Percentiles rank a stretch among this genome's conserved stretches.
These are phyloP conservation scores for Aspergillus olivimuriae DNA, from an alignment of 495 filamentous ascomycete species.

Conservation along the genomic window DNA sequence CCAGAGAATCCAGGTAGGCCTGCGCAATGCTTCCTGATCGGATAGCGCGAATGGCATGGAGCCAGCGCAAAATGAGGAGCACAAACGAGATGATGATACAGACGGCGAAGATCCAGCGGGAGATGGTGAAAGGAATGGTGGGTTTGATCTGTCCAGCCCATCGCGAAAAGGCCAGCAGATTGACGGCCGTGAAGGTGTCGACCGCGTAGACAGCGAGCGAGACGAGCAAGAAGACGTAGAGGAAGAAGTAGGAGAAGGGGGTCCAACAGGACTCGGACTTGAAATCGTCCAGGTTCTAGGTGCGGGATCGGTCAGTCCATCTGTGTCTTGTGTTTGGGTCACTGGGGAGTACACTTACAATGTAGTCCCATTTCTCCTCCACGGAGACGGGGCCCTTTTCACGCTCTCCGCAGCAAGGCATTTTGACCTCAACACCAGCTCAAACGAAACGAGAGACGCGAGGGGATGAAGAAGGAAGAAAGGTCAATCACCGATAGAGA, in stretches of 20 bases:
- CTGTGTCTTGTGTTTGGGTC: too few species aligned
- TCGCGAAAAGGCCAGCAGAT: slow-evolving; percentile 72
- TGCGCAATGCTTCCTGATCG: slow-evolving; percentile 79
- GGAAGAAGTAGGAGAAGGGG: slow-evolving; percentile 73
- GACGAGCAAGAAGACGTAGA: slow-evolving; percentile 72
- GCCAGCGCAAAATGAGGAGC: slow-evolving; percentile 68
- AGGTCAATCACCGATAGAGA: slow-evolving; percentile 11
- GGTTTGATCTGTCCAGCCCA: slow-evolving; percentile 65
- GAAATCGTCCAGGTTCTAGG: slow-evolving; percentile 86
- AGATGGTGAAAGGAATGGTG: slow-evolving; percentile 59
- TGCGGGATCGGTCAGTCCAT: background rate
- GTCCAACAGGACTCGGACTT: slow-evolving; percentile 70
- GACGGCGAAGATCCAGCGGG: slow-evolving; percentile 83
- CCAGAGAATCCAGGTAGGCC: slow-evolving; percentile 82
- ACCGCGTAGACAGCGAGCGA: slow-evolving; percentile 80
- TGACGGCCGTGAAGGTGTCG: slow-evolving; percentile 89
- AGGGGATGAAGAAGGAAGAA: too few species aligned
- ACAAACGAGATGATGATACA: slow-evolving; percentile 85
- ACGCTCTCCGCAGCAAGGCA: slow-evolving; percentile 69
- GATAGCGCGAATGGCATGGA: slow-evolving; percentile 72
- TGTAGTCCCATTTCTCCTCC: slow-evolving; percentile 92
- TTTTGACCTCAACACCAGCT: slow-evolving; percentile 26
- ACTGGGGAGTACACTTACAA: too few species aligned
- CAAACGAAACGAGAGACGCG: slow-evolving; percentile 3
- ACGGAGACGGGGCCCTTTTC: slow-evolving; percentile 61